These are phyloP conservation scores for Escovopsis sp. DNA, from an alignment of 2,329 filamentous ascomycete species.

Conservation along the genomic window DNA sequence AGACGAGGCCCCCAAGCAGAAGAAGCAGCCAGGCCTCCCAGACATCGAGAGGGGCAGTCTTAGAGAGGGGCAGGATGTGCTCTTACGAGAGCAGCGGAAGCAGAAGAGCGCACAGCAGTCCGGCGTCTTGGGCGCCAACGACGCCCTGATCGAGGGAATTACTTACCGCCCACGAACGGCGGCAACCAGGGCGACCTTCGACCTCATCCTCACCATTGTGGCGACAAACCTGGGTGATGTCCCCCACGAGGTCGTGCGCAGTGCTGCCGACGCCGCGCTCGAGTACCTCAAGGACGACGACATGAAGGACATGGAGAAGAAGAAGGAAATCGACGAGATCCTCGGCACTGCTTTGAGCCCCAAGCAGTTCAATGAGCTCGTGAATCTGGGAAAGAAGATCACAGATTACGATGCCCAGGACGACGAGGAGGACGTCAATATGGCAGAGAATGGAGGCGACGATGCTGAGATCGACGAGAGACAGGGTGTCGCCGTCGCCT, in stretches of 20 bases:
- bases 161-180: constrained; percentile 83
- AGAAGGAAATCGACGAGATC: constrained; percentile 91
- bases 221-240: constrained; percentile 84
- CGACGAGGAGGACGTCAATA: constrained; percentile 76
- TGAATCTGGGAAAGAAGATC: constrained; percentile 96
- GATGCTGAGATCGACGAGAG: constrained; percentile 78
- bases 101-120: constrained; percentile 57
- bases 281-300: constrained; percentile 92
- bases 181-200: constrained; percentile 83
- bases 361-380: constrained; percentile 91
- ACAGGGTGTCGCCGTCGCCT: constrained; percentile 93
- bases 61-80: constrained; percentile 67
- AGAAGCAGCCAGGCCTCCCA: constrained; percentile 53
- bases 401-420: constrained; percentile 96
- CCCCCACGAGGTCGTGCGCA: constrained; percentile 77
- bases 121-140: constrained; percentile 69
- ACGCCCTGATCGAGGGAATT: constrained; percentile 79
- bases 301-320: constrained; percentile 94
- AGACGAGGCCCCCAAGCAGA: constrained; percentile 66
- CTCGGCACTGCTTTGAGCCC: constrained; percentile 66
- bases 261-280: constrained; percentile 80
- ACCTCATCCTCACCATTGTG: constrained; percentile 84
- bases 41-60: constrained; percentile 61
- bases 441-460: constrained; percentile 46
- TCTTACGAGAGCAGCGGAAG: constrained; percentile 74